phyloP scores from a whole-genome alignment of 1,139 yeast species.

The Protomyces inundatus region DNA sequence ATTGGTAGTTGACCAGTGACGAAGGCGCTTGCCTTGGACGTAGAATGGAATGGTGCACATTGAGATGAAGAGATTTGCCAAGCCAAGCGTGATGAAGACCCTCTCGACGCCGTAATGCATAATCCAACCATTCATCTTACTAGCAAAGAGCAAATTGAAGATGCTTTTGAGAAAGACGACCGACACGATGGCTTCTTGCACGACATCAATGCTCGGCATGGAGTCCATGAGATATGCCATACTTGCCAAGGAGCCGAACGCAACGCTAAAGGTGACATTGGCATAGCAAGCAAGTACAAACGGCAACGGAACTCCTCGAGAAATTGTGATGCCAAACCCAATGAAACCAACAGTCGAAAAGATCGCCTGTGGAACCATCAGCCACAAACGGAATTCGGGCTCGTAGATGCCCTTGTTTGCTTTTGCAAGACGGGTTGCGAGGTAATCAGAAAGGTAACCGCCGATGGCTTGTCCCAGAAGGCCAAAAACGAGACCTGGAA shows the following conservation, averaged over 20 bases:
- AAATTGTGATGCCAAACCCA: slow-evolving; percentile 61
- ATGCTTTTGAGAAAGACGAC: slow-evolving; percentile 53
- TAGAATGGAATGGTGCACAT: slow-evolving; percentile 51
- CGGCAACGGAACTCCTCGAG: slow-evolving; percentile 50
- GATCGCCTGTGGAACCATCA: slow-evolving; percentile 50
- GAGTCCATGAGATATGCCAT: slow-evolving; percentile 59
- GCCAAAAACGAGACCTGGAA: slow-evolving; percentile 58
- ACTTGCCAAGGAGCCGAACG: slow-evolving; percentile 57
- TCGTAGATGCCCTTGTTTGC: slow-evolving; percentile 54
- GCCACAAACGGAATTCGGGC: slow-evolving; percentile 56
- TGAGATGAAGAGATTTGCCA: slow-evolving; percentile 49
- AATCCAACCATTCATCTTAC: slow-evolving; percentile 51
- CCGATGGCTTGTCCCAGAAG: slow-evolving; percentile 53
- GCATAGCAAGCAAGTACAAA: slow-evolving; percentile 57
- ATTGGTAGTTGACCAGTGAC: slow-evolving; percentile 34
- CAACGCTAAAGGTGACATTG: slow-evolving; percentile 54
- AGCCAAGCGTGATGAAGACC: slow-evolving; percentile 52
- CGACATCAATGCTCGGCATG: slow-evolving; percentile 40
- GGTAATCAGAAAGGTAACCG: slow-evolving; percentile 49
- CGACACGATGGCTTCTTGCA: slow-evolving; percentile 57
- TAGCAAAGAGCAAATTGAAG: slow-evolving; percentile 52
- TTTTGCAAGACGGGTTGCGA: slow-evolving; percentile 40
- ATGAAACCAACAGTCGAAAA: slow-evolving; percentile 51
- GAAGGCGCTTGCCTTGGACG: slow-evolving; percentile 50
- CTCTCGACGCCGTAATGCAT: slow-evolving; percentile 46